Percentiles rank a stretch among this genome's conserved stretches.
Evolutionary conservation across 305 asterid genomes (phyloP).

Genomic region (Galium porrigens): DNA sequence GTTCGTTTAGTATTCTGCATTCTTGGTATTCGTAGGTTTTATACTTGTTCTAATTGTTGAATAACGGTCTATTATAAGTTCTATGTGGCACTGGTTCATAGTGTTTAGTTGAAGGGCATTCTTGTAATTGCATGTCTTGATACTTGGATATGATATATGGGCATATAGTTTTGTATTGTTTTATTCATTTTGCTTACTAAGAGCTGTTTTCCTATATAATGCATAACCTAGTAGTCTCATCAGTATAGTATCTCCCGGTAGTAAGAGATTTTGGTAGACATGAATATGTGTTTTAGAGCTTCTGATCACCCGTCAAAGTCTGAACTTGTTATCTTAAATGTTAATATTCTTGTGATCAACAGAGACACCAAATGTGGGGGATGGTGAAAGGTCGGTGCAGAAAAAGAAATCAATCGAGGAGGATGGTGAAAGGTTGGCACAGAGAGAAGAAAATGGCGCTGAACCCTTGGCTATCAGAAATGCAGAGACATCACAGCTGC

Average conservation of each 20-base stretch:
- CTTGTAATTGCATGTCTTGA: neutral
- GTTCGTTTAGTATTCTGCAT: neutral
- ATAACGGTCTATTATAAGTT: neutral
- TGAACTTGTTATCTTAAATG: neutral
- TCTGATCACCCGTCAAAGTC: neutral
- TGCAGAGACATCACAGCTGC: constrained; percentile 16
- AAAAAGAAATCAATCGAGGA: constrained; percentile 25
- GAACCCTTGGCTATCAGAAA: constrained; percentile 21
- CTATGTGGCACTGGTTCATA: neutral
- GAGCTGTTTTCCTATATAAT: neutral
- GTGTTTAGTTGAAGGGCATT: neutral
- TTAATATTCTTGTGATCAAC: constrained; percentile 14
- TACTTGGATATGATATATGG: neutral
- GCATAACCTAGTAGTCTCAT: neutral
- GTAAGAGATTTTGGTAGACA: neutral
- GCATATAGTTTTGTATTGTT: neutral
- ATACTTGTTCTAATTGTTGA: neutral
- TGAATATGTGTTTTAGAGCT: neutral
- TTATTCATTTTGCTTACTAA: neutral
- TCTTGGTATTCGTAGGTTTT: neutral
- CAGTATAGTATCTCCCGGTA: neutral
- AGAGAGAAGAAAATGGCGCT: constrained; percentile 22
- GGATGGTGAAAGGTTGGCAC: constrained; percentile 20
- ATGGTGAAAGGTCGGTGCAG: constrained; percentile 21
- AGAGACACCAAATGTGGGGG: constrained; percentile 28